These are phyloP conservation scores for Amphirosellinia nigrospora DNA, from an alignment of 495 filamentous ascomycete species.

Conservation along the genomic window DNA sequence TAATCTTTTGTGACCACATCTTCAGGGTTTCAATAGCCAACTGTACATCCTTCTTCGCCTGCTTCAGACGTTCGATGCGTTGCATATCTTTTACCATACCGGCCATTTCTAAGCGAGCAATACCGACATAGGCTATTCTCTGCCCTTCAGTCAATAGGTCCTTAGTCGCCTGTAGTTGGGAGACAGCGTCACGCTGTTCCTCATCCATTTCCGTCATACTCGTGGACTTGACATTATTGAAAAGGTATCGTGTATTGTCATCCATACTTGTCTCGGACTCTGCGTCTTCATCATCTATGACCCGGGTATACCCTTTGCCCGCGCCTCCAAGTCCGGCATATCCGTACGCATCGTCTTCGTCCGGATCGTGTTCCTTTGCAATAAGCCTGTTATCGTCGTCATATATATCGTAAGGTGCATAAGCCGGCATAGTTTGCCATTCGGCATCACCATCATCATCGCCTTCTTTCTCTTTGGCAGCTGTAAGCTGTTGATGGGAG, in stretches of 20 bases:
- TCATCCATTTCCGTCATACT: slow-evolving; percentile 66
- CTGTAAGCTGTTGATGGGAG: slow-evolving; percentile 85
- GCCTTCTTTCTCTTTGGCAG: slow-evolving; percentile 53
- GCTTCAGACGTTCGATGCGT: slow-evolving; percentile 58
- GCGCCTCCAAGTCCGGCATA: slow-evolving; percentile 83
- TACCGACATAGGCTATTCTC: slow-evolving; percentile 93
- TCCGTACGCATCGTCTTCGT: slow-evolving; percentile 71
- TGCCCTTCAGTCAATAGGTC: slow-evolving; percentile 94
- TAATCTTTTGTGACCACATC: slow-evolving; percentile 98
- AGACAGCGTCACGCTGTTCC: slow-evolving; percentile 79
- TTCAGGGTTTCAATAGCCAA: slow-evolving; percentile 76
- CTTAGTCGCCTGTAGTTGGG: slow-evolving; percentile 96
- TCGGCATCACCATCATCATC: slow-evolving; percentile 62
- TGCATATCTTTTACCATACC: slow-evolving; percentile 74
- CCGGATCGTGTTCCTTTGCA: slow-evolving; percentile 74
- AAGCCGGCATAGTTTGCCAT: slow-evolving; percentile 95
- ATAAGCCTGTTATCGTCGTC: slow-evolving; percentile 90
- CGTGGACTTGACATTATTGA: slow-evolving; percentile 70
- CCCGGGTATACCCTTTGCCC: slow-evolving; percentile 91
- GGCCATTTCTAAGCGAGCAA: slow-evolving; percentile 78
- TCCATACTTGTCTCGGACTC: slow-evolving; percentile 95
- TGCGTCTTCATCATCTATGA: slow-evolving; percentile 92
- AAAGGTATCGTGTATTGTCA: slow-evolving; percentile 95
- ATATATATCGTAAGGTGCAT: slow-evolving; percentile 90
- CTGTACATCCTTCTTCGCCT: slow-evolving; percentile 70